Evolutionary conservation across 176 grass and related monocot species (phyloP).

Genomic region (Rhynchospora tenuis): DNA sequence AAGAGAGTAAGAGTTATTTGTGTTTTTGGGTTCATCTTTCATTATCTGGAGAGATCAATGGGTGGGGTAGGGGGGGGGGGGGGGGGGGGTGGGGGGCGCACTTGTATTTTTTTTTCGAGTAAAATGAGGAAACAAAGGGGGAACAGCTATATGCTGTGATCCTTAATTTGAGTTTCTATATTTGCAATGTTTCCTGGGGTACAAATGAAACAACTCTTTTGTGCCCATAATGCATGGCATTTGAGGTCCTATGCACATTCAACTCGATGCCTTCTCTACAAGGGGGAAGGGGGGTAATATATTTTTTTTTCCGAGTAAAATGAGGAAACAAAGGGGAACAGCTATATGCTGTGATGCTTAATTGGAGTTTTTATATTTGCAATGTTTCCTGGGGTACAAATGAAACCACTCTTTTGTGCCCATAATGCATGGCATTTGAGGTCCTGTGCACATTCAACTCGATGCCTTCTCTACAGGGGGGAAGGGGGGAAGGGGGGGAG

Average conservation of each 20-base stretch:
- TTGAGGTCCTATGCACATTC: background rate
- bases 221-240: background rate
- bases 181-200: background rate
- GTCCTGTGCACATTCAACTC: background rate
- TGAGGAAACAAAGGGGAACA: background rate
- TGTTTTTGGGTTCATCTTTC: background rate
- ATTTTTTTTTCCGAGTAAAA: background rate
- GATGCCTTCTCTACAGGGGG: background rate
- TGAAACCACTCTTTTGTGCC: background rate
- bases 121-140: background rate
- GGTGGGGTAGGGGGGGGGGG: background rate
- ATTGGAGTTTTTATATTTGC: background rate
- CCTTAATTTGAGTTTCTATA: background rate
- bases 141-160: background rate
- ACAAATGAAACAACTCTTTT: background rate
- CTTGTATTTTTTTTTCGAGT: background rate
- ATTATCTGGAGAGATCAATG: too few species aligned
- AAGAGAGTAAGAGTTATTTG: conserved; percentile 59
- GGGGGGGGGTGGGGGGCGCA: background rate
- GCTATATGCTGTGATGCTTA: background rate
- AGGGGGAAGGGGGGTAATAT: background rate
- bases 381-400: background rate
- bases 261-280: background rate
- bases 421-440: background rate
- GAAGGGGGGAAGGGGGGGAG: background rate